A percentile compares a stretch with the other conserved stretches of the same genome.
Evolutionary conservation across 495 filamentous ascomycete species (phyloP).

Genomic region (Penicillium mononematosum): DNA sequence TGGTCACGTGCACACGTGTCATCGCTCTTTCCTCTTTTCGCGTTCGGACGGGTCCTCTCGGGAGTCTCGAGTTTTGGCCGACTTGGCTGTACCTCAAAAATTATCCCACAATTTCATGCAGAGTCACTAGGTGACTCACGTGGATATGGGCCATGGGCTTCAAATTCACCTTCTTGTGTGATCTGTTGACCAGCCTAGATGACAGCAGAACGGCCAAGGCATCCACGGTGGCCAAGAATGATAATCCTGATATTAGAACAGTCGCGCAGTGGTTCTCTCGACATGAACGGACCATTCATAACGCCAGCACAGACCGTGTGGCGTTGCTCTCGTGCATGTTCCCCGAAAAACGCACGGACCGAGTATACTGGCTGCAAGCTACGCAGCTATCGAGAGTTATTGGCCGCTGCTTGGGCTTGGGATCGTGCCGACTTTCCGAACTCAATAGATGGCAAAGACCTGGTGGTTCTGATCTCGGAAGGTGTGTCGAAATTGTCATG

Average conservation of each 20-base stretch:
- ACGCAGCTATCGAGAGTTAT: slow-evolving; percentile 60
- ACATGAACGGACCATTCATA: slow-evolving; percentile 53
- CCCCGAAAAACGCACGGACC: slow-evolving; percentile 70
- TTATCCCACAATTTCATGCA: not conserved
- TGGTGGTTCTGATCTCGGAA: slow-evolving; percentile 63
- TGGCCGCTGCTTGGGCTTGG: slow-evolving; percentile 60
- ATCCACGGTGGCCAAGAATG: slow-evolving; percentile 30
- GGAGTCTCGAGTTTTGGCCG: not conserved
- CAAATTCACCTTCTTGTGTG: slow-evolving; percentile 59
- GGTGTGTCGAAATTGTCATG: slow-evolving; percentile 67
- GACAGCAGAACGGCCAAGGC: slow-evolving; percentile 41
- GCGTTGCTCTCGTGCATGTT: slow-evolving; percentile 71
- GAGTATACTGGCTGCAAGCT: slow-evolving; percentile 68
- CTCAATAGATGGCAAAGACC: slow-evolving; percentile 60
- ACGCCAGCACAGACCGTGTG: slow-evolving; percentile 49
- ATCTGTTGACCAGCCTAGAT: slow-evolving; percentile 58
- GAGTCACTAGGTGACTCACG: not conserved
- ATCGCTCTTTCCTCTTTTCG: slow-evolving; percentile 3
- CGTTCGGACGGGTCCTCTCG: not conserved
- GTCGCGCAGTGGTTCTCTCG: slow-evolving; percentile 60
- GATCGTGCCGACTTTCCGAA: slow-evolving; percentile 55
- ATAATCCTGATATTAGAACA: slow-evolving; percentile 34
- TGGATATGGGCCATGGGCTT: slow-evolving; percentile 52
- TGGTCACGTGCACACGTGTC: slow-evolving; percentile 37
- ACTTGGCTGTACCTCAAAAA: not conserved